These are phyloP conservation scores for Quercus parvula DNA, from an alignment of 306 rosid species.

Conservation along the genomic window DNA sequence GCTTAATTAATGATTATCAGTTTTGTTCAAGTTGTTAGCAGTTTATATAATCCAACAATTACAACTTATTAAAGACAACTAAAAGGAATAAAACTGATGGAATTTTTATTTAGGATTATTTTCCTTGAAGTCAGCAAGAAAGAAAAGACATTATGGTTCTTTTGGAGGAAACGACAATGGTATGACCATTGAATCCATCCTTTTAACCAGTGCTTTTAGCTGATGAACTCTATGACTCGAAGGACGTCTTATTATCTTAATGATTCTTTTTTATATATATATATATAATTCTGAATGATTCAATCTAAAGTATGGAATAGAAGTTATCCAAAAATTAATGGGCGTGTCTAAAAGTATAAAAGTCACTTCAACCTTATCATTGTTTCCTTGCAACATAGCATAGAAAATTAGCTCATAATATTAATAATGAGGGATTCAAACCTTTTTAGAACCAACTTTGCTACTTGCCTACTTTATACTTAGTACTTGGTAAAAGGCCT, in stretches of 20 bases:
- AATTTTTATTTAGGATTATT: background rate
- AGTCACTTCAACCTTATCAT: conserved; percentile 33
- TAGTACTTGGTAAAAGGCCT: conserved; percentile 13
- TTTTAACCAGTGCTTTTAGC: conserved; percentile 9
- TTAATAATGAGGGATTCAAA: background rate
- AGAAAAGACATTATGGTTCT: background rate
- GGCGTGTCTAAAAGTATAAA: conserved; percentile 18
- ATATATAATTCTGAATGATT: background rate
- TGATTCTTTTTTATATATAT: background rate
- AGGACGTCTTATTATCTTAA: background rate
- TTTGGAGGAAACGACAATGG: background rate
- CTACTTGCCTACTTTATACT: conserved; percentile 8
- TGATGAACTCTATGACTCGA: conserved; percentile 1
- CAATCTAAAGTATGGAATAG: background rate
- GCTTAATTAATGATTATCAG: background rate
- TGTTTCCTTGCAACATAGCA: conserved; percentile 23
- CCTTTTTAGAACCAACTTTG: conserved; percentile 1
- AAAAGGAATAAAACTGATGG: background rate
- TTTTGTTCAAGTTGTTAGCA: too few relatives aligned
- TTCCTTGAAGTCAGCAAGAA: background rate
- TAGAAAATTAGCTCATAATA: conserved; percentile 11
- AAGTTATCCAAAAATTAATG: background rate
- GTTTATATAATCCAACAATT: background rate
- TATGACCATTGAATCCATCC: background rate
- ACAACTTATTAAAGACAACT: background rate